These are phyloP conservation scores for Lecanicillium sp. DNA, from an alignment of 2,329 filamentous ascomycete species.

Conservation along the genomic window DNA sequence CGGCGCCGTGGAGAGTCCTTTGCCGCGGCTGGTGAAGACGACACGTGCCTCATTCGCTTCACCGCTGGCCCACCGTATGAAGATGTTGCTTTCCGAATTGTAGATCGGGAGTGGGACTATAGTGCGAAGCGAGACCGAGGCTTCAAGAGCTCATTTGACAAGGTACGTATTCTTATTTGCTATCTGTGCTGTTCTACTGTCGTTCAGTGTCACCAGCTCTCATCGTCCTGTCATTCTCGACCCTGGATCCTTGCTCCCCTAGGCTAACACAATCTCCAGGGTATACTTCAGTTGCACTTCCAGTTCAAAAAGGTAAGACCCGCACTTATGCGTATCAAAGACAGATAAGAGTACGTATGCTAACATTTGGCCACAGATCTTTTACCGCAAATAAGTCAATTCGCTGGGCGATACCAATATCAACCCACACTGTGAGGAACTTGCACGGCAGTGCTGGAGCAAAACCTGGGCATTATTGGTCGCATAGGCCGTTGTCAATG, in stretches of 20 bases:
- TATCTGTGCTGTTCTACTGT: constrained; percentile 4
- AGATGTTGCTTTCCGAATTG: constrained; percentile 93
- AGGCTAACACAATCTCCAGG: constrained; percentile 39
- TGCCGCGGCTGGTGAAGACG: constrained; percentile 88
- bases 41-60: constrained; percentile 94
- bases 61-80: constrained; percentile 93
- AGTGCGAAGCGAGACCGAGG: constrained; percentile 90
- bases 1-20: constrained; percentile 85
- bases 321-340: background rate
- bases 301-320: constrained; percentile 87
- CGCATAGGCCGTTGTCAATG: too few species aligned
- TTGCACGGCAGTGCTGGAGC: too few species aligned
- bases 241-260: background rate
- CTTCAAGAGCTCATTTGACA: constrained; percentile 95
- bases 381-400: constrained; percentile 43
- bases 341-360: constrained; percentile 7
- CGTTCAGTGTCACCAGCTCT: background rate
- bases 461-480: too few species aligned
- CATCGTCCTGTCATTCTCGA: background rate
- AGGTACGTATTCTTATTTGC: constrained; percentile 50
- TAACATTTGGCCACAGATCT: constrained; percentile 34
- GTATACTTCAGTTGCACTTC: constrained; percentile 92
- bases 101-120: constrained; percentile 99
- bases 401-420: background rate
- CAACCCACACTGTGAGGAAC: too few species aligned